Conservation (phyloP, 225 moss, liverwort and hornwort genomes). For the Physcomitrium patens region DNA sequence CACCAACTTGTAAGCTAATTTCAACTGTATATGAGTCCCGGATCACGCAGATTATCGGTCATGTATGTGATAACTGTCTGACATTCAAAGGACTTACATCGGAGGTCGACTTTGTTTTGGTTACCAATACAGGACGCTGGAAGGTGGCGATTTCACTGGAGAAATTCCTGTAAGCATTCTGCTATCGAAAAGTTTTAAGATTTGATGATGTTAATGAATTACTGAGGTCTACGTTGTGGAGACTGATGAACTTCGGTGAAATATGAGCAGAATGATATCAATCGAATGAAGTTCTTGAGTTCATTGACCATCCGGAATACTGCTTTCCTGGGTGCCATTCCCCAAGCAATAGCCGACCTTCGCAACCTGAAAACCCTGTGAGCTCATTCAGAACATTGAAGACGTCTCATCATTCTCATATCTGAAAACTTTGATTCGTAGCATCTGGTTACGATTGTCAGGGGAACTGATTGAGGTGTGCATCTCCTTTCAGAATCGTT, state of each 20-base stretch:
- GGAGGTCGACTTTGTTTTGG: not conserved
- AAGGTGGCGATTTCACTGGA: conserved; percentile 59
- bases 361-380: conserved; percentile 55
- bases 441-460: not conserved
- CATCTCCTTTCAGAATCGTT: conserved; percentile 39
- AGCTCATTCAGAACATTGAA: not conserved
- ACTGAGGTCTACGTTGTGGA: too few relatives aligned
- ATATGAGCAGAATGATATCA: conserved; percentile 41
- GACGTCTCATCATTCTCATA: not conserved
- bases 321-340: conserved; percentile 54
- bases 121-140: conserved; percentile 46
- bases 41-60: too few relatives aligned
- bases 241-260: not conserved
- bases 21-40: too few relatives aligned
- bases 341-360: conserved; percentile 57
- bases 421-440: not conserved
- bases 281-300: conserved; percentile 45
- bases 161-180: conserved; percentile 41
- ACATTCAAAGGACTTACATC: too few relatives aligned
- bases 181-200: not conserved
- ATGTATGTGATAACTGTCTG: too few relatives aligned
- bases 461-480: not conserved
- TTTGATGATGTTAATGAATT: too few relatives aligned
- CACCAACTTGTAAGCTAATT: conserved; percentile 42
- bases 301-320: conserved; percentile 56